These are phyloP conservation scores for Fistulinella prunicolor DNA, from an alignment of 768 basidiomycete species.

Conservation along the genomic window DNA sequence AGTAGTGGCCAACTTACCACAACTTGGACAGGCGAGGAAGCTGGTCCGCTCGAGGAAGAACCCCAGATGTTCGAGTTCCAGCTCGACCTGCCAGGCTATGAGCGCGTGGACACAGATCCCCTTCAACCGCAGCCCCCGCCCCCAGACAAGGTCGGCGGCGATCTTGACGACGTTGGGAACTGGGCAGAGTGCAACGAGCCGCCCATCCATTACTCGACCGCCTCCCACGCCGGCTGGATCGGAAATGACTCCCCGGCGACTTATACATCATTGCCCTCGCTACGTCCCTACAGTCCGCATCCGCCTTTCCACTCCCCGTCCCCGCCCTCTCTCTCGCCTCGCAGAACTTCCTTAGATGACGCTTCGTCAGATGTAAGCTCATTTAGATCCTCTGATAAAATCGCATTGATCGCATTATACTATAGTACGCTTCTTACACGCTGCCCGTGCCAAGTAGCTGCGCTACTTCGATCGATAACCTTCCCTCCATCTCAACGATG, in stretches of 20 bases:
- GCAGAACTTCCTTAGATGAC: slow-evolving; percentile 24
- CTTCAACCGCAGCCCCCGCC: slow-evolving; percentile 12
- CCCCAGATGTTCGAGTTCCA: slow-evolving; percentile 69
- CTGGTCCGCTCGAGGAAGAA: slow-evolving; percentile 57
- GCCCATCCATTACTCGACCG: slow-evolving; percentile 17
- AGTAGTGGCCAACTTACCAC: slow-evolving; percentile 40
- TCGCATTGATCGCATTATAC: slow-evolving; percentile 4
- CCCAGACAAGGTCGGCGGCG: slow-evolving; percentile 9
- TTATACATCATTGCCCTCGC: slow-evolving; percentile 29
- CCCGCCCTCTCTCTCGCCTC: slow-evolving; percentile 23
- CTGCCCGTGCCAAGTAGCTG: slow-evolving; percentile 27
- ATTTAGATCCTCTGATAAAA: not conserved
- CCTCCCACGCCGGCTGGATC: slow-evolving; percentile 28
- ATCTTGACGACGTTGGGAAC: slow-evolving; percentile 16
- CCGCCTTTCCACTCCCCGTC: slow-evolving; percentile 27
- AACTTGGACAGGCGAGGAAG: slow-evolving; percentile 48
- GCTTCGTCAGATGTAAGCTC: slow-evolving; percentile 26
- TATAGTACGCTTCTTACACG: slow-evolving; percentile 26
- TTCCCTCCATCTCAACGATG: slow-evolving; percentile 35
- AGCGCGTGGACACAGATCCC: slow-evolving; percentile 19
- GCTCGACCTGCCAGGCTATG: slow-evolving; percentile 37
- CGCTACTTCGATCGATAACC: slow-evolving; percentile 31
- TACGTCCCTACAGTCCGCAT: slow-evolving; percentile 30
- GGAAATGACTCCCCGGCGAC: slow-evolving; percentile 27
- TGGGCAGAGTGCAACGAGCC: slow-evolving; percentile 27